These are phyloP conservation scores for Aspergillus quadricinctus DNA, from an alignment of 2,329 filamentous ascomycete genomes.

Conservation along the genomic window DNA sequence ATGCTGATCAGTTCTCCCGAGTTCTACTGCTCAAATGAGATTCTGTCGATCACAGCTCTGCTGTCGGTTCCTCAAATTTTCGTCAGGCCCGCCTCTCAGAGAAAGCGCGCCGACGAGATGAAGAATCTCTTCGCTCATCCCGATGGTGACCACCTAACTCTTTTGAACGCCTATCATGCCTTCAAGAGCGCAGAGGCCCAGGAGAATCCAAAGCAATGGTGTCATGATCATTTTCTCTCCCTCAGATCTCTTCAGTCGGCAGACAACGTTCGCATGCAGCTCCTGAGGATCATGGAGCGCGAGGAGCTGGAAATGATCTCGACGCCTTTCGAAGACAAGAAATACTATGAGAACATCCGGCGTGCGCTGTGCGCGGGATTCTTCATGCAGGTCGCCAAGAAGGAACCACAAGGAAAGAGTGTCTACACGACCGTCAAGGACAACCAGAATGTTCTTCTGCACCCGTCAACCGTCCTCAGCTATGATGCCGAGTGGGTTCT, in stretches of 20 bases:
- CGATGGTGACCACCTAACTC: conserved; percentile 91
- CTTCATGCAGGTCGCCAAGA: conserved; percentile 99
- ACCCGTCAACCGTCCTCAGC: conserved; percentile 84
- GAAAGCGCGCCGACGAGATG: conserved; percentile 95
- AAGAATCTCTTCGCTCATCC: conserved; percentile 88
- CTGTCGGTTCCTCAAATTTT: conserved; percentile 94
- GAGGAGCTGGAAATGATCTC: conserved; percentile 80
- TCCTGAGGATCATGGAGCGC: conserved; percentile 95
- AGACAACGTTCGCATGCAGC: conserved; percentile 86
- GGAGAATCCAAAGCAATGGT: conserved; percentile 82
- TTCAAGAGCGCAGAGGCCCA: conserved; percentile 74
- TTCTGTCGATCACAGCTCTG: conserved; percentile 88
- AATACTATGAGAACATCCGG: conserved; percentile 97
- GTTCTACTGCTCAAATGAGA: conserved; percentile 98
- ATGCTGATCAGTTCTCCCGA: conserved; percentile 98
- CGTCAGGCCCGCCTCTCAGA: conserved; percentile 75
- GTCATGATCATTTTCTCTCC: conserved; percentile 92
- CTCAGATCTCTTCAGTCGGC: conserved; percentile 84
- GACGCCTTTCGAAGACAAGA: conserved; percentile 88
- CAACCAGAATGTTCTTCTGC: conserved; percentile 85
- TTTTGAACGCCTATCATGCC: conserved; percentile 96
- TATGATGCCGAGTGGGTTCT: conserved; percentile 94
- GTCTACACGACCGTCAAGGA: conserved; percentile 95
- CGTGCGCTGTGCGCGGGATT: conserved; percentile 88
- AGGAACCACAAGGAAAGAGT: conserved; percentile 74